Percentiles rank a stretch among this genome's conserved stretches.
phyloP scores from a whole-genome alignment of 306 rosid species.

The Vachellia pachyceras region DNA sequence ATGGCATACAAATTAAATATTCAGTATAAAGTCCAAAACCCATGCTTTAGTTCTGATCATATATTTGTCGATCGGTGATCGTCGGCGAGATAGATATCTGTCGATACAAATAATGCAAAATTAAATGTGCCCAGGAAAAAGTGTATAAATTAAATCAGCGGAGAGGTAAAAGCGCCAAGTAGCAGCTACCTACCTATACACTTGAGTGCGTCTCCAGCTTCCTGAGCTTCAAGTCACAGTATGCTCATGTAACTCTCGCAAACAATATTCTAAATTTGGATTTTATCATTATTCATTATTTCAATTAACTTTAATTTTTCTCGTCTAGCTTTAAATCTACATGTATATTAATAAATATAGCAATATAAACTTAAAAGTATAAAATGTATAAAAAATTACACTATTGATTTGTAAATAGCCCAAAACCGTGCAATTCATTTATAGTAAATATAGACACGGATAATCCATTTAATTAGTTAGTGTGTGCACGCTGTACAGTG shows the following conservation, averaged over 20 bases:
- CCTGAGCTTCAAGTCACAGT: constrained; percentile 2
- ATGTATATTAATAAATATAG: too few relatives aligned
- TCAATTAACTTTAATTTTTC: too few relatives aligned
- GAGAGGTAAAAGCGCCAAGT: not conserved
- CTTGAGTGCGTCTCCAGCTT: not conserved
- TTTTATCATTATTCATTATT: not conserved
- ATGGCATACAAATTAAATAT: not conserved
- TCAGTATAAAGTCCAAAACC: not conserved
- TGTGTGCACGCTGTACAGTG: too few relatives aligned
- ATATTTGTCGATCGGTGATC: not conserved
- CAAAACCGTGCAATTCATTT: not conserved
- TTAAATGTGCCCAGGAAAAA: too few relatives aligned
- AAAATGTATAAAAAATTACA: too few relatives aligned
- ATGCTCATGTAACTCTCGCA: not conserved
- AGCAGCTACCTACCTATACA: not conserved
- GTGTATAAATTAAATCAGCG: not conserved
- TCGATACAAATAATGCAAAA: too few relatives aligned
- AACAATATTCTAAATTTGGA: not conserved
- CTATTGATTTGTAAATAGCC: not conserved
- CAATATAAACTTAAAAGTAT: not conserved
- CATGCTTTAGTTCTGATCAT: not conserved
- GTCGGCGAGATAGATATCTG: not conserved
- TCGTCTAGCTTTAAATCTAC: not conserved
- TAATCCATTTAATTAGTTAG: too few relatives aligned
- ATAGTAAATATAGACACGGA: too few relatives aligned